These are phyloP conservation scores for Parascedosporium putredinis DNA, from an alignment of 2,329 filamentous ascomycete species.

Conservation along the genomic window DNA sequence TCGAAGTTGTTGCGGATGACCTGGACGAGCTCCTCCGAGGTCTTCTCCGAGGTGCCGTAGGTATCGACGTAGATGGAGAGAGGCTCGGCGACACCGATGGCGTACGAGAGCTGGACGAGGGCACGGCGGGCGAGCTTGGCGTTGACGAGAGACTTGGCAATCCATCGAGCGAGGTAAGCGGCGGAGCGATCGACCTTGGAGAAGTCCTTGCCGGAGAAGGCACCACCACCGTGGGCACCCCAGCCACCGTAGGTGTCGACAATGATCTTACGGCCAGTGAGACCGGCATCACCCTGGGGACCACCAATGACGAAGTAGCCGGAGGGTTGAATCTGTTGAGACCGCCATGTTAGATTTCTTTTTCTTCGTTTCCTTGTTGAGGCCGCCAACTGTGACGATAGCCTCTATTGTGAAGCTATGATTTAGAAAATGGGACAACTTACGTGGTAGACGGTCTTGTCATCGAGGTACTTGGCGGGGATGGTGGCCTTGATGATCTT, in stretches of 20 bases:
- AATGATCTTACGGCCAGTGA: conserved; percentile 98
- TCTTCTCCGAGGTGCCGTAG: conserved; percentile 87
- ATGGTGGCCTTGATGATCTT: conserved; percentile 97
- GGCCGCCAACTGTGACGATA: too few species aligned
- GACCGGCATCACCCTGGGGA: conserved; percentile 95
- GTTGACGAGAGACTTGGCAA: conserved; percentile 93
- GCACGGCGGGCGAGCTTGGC: conserved; percentile 83
- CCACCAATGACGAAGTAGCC: conserved; percentile 98
- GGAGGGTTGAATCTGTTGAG: conserved; percentile 86
- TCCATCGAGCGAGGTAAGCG: conserved; percentile 95
- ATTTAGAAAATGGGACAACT: conserved; percentile 23
- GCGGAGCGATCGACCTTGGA: conserved; percentile 99
- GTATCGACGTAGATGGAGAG: conserved; percentile 96
- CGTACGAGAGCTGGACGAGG: conserved; percentile 97
- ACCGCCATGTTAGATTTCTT: neutral
- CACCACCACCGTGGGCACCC: conserved; percentile 99
- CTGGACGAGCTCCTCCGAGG: conserved; percentile 83
- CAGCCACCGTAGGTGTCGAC: conserved; percentile 99
- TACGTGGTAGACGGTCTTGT: conserved; percentile 91
- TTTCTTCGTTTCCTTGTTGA: too few species aligned
- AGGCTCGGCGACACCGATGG: conserved; percentile 96
- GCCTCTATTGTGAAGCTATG: too few species aligned
- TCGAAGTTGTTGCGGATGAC: conserved; percentile 97
- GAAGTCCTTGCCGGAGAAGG: conserved; percentile 99
- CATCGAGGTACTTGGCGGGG: conserved; percentile 82